Base-by-base conservation (phyloP, 2,329 filamentous ascomycete species). In the Paracorniculantispora psalliotae region DNA sequence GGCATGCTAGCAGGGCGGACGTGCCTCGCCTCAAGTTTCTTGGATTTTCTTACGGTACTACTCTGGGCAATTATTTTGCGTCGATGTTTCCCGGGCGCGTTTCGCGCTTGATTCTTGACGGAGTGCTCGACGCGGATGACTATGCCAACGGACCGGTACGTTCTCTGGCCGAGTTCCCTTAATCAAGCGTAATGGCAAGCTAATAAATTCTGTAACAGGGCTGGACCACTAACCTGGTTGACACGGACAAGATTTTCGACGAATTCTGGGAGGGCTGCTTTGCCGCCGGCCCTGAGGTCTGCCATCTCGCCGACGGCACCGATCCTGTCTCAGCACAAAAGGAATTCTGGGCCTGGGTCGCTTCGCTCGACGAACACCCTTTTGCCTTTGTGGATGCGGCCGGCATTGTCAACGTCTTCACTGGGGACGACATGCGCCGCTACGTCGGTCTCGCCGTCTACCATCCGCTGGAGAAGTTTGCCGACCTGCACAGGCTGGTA, bases 11-110 rank as follows among this genome's bases (percentile, higher is more conserved):
- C 15, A 43, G n/a, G n/a, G 61, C 61, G 35, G 48, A 64, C 0
- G 51, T 61, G 2, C 57, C 67, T 6, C 62, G 67, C 12, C 62
- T 81, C 37, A 76, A 77, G 64, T 82, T 80, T 62, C 76, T 77
- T 70, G 79, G 80, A 0, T 75, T 81, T 56, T 80, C 77, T 9
- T 82, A 82, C 23, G 70, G 71, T 17, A 71, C 69, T 3, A 15
- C 70, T 0, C 64, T 74, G 0, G 72, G 72, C 0, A 71, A 71
- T 39, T 68, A 68, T 25, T 71, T 73, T 58, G 69, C 71, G 6
- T 69, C 71, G 21, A 66, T 74, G 66, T 74, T 69, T 28, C 70
- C 71, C 0, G 69, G 65, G 1, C 66, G 71, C 2, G 64, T 80
- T 8, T 75, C 71, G 0, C 71, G 76, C 17, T 66, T 80, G 59